phyloP scores from a whole-genome alignment of 2,329 filamentous ascomycete species.

The Fonsecaea pugnacius region DNA sequence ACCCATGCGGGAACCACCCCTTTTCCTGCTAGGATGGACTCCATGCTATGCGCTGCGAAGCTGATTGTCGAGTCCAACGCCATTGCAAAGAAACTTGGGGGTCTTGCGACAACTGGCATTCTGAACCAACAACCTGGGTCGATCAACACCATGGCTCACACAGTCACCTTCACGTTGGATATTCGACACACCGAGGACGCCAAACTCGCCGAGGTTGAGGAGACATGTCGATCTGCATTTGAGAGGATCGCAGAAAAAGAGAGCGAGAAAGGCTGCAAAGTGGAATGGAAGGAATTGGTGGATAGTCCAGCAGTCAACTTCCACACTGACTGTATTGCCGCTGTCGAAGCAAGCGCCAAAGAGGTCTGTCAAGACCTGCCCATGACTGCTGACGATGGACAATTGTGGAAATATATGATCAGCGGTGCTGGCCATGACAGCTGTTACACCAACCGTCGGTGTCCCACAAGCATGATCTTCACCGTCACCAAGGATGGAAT shows the following conservation, averaged over 20 bases:
- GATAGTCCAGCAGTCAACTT: slow-evolving; percentile 62
- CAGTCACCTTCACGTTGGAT: slow-evolving; percentile 36
- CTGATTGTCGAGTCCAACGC: slow-evolving; percentile 71
- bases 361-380: slow-evolving; percentile 53
- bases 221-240: slow-evolving; percentile 33
- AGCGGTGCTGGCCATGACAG: slow-evolving; percentile 69
- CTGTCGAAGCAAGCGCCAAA: slow-evolving; percentile 64
- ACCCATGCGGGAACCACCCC: slow-evolving; percentile 77
- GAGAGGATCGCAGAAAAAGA: slow-evolving; percentile 36
- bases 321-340: slow-evolving; percentile 68
- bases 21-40: slow-evolving; percentile 68
- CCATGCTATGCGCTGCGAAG: slow-evolving; percentile 69
- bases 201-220: slow-evolving; percentile 35
- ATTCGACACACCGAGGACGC: slow-evolving; percentile 34
- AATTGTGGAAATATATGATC: slow-evolving; percentile 56
- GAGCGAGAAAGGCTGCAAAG: slow-evolving; percentile 36
- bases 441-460: slow-evolving; percentile 63
- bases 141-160: slow-evolving; percentile 63
- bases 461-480: slow-evolving; percentile 70
- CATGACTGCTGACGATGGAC: slow-evolving; percentile 48
- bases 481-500: slow-evolving; percentile 68
- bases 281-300: slow-evolving; percentile 38
- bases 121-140: slow-evolving; percentile 68
- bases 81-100: slow-evolving; percentile 65
- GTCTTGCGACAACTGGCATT: slow-evolving; percentile 72